A percentile compares a stretch with the other conserved stretches of the same genome.
phyloP scores from a whole-genome alignment of 1,284 basidiomycete genomes.

The Athelia psychrophila region DNA sequence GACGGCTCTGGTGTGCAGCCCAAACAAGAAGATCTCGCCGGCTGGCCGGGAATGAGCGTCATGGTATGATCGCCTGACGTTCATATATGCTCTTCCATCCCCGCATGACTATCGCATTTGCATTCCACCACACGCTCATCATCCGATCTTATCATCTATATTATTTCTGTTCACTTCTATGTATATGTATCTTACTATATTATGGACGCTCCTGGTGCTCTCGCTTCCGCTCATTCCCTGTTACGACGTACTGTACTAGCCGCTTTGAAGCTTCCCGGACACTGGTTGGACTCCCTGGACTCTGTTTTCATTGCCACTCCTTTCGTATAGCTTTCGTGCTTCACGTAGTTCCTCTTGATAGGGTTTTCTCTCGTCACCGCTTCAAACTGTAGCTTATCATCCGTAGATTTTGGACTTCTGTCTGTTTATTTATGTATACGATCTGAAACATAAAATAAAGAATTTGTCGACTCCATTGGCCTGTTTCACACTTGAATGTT shows the following conservation, averaged over 20 bases:
- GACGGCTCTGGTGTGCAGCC: not conserved
- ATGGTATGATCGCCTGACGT: not conserved
- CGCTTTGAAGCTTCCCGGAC: not conserved
- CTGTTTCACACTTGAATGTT: no score
- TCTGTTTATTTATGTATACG: conserved; percentile 1
- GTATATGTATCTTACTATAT: not conserved
- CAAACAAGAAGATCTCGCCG: not conserved
- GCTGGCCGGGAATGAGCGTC: not conserved
- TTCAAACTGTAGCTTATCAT: not conserved
- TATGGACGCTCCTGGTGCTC: not conserved
- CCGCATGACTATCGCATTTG: not conserved
- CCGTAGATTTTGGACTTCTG: not conserved
- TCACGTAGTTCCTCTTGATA: no score
- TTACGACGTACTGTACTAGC: not conserved
- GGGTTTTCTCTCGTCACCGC: not conserved
- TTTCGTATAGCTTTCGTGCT: not conserved
- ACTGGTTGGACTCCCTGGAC: no score
- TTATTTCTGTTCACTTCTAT: not conserved
- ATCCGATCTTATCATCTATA: not conserved
- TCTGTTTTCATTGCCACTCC: not conserved
- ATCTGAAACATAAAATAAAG: not conserved
- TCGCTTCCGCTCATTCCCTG: not conserved
- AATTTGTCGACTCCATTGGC: no score
- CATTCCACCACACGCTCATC: not conserved
- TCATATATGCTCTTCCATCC: not conserved